Conservation (phyloP, 164 flowering plant genomes). For the Magnolia officinalis region DNA sequence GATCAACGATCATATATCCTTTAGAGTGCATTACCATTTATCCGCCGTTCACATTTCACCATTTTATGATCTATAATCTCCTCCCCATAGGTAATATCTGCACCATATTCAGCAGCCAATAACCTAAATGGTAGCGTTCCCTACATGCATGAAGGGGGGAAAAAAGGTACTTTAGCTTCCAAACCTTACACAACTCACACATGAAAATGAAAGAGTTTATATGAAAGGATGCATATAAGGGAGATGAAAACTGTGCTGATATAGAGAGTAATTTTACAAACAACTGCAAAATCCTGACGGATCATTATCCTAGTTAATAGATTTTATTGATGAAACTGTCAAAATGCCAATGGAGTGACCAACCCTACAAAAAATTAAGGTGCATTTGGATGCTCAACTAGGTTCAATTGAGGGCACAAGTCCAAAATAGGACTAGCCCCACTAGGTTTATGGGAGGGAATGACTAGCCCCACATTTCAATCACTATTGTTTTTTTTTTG, state of each 20-base stretch:
- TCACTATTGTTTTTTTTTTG: too few species aligned
- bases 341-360: too few species aligned
- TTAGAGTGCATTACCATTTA: constrained; percentile 49
- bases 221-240: not conserved
- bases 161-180: not conserved
- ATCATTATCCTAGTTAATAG: not conserved
- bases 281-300: not conserved
- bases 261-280: not conserved
- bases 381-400: too few species aligned
- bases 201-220: not conserved
- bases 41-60: constrained; percentile 67
- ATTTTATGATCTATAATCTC: constrained; percentile 91
- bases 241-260: not conserved
- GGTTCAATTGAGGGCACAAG: too few species aligned
- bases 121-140: constrained; percentile 85
- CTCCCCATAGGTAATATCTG: constrained; percentile 89
- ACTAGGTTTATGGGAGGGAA: too few species aligned
- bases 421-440: too few species aligned
- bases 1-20: not conserved
- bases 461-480: too few species aligned
- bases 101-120: constrained; percentile 80
- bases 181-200: not conserved
- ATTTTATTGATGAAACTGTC: too few species aligned
- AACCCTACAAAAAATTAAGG: too few species aligned
- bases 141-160: constrained; percentile 27